phyloP scores from a whole-genome alignment of 345 rosid genomes.

The Euphorbia peplus region DNA sequence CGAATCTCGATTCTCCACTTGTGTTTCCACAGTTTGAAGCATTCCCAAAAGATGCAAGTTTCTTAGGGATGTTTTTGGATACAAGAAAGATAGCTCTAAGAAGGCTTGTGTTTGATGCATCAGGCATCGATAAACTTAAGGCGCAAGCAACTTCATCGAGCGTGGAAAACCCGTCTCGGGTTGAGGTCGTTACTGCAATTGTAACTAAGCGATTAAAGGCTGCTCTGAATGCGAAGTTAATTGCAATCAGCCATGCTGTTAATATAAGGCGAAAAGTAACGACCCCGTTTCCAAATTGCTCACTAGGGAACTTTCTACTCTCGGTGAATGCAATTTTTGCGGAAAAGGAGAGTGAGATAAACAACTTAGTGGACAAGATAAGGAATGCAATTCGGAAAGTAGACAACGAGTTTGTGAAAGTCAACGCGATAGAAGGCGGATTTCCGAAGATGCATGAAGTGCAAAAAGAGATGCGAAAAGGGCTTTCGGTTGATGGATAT shows the following conservation, averaged over 20 bases:
- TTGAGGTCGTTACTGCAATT: slow-evolving; percentile 49
- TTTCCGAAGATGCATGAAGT: too few relatives aligned
- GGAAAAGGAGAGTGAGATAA: not conserved
- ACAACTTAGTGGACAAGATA: not conserved
- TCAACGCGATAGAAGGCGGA: too few relatives aligned
- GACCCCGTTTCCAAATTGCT: slow-evolving; percentile 1
- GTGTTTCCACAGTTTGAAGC: slow-evolving; percentile 25
- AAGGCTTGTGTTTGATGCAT: not conserved
- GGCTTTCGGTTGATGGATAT: too few relatives aligned
- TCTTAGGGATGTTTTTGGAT: not conserved
- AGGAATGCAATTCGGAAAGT: slow-evolving; percentile 8
- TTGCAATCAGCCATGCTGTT: not conserved
- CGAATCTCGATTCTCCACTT: slow-evolving; percentile 30
- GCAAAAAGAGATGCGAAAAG: too few relatives aligned
- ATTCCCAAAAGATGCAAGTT: not conserved
- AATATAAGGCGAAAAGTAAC: not conserved
- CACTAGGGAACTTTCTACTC: slow-evolving; percentile 5
- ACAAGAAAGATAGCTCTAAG: slow-evolving; percentile 17
- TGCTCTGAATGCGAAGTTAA: slow-evolving; percentile 20
- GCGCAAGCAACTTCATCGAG: slow-evolving; percentile 23
- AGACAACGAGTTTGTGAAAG: not conserved
- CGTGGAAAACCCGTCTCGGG: slow-evolving; percentile 40
- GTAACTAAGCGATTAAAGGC: slow-evolving; percentile 36
- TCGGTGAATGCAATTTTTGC: not conserved
- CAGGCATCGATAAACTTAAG: slow-evolving; percentile 22